Evolutionary conservation across 1,284 basidiomycete genomes (phyloP).

Genomic region (Naganishia liquefaciens): DNA sequence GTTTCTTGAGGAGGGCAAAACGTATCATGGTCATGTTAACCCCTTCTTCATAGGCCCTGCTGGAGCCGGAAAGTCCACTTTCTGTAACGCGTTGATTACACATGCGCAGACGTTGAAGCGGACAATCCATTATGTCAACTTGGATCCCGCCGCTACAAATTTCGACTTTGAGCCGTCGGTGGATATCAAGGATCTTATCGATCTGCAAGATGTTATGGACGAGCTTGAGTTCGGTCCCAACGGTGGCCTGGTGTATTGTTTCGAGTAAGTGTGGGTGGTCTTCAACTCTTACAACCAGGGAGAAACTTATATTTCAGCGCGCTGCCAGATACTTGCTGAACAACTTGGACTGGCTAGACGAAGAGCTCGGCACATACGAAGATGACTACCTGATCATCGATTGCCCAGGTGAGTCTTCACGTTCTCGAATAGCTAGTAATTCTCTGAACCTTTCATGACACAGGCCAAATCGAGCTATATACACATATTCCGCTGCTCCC

Average conservation of each 20-base stretch:
- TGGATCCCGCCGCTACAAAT: constrained; percentile 92
- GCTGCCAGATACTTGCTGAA: constrained; percentile 80
- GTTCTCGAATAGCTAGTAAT: not conserved
- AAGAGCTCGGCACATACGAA: constrained; percentile 89
- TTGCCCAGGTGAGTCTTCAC: constrained; percentile 73
- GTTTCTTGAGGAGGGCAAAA: constrained; percentile 45
- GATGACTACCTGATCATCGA: constrained; percentile 98
- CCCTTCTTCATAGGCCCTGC: constrained; percentile 71
- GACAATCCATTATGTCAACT: constrained; percentile 89
- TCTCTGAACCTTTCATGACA: too few relatives aligned
- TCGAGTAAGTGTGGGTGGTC: constrained; percentile 74
- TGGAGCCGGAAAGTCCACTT: constrained; percentile 96
- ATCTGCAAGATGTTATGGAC: constrained; percentile 92
- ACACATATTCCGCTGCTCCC: constrained; percentile 97
- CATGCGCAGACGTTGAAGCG: constrained; percentile 83
- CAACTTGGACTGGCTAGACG: constrained; percentile 99
- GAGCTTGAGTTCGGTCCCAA: constrained; percentile 96
- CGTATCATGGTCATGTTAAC: constrained; percentile 6
- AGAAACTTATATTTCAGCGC: not conserved
- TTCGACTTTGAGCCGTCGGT: constrained; percentile 93
- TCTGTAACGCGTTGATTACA: constrained; percentile 83
- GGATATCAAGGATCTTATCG: constrained; percentile 92
- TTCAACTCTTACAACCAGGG: not conserved
- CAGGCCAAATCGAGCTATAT: constrained; percentile 97
- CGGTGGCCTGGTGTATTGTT: constrained; percentile 95